These are phyloP conservation scores for slime mould (Dictyostelium discoideum) DNA, from an alignment of 78 protist species.

Conservation along the genomic window dicty_2.7 NC_007091.3:2148001-2148500, in stretches of 20 bases:
- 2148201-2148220: not conserved
- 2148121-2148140: not conserved
- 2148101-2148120: not conserved
- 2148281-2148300: conserved; percentile 99
- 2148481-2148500: not conserved
- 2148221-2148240: conserved; percentile 73
- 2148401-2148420: not conserved
- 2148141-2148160: not conserved
- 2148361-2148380: not conserved
- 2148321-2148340: conserved; percentile 94
- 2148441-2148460: not conserved
- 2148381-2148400: not conserved
- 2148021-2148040: conserved; percentile 30
- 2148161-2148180: not conserved
- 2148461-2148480: not conserved
- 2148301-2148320: conserved; percentile 98
- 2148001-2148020: conserved; percentile 30
- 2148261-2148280: conserved; percentile 92
- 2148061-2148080: conserved; percentile 28
- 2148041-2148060: conserved; percentile 52
- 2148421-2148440: not conserved
- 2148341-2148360: conserved; percentile 22
- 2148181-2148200: not conserved
- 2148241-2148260: conserved; percentile 99
- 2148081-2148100: not conserved